Base-by-base conservation (phyloP, 2,329 filamentous ascomycete species). In the Penicillium vulpinum region DNA sequence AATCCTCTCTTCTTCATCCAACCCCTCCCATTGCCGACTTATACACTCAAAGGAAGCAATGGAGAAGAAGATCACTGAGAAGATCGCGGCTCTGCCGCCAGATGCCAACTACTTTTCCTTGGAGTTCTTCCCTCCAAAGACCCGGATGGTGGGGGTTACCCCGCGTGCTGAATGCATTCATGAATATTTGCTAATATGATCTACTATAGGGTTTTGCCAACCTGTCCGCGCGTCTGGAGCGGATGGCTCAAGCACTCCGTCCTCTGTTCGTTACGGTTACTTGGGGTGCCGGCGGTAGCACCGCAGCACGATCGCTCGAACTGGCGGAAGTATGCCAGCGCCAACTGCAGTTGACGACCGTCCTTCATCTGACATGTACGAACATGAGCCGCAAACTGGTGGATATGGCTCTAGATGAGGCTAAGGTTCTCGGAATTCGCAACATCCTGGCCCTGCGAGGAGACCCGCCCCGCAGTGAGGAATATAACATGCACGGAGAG, bases 91-190 rank as follows among this genome's bases (percentile, higher is more conserved):
- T 60, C 80, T 99, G 79, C 90, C 91, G 75, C 84, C 88, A 62
- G 86, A 90, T 75, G 85, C 85, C 63, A 87, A 85, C 73, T 97
- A 94, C 81, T 96, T 96, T 78, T 97, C 94, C 46, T 88, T 97
- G 77, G 94, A 99, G 79, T 99, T 99, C 85, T 99, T 99, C 80
- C 94, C 94, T 65, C 94, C 94, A 62, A 99, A 97, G 81, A 99
- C 94, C 45, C 83, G 88, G 60, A 96, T 96, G 87, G 84, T 85
- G 70, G 67, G 67, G 76, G 68, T 69, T 64, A 64, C 67, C 63
- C 64, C 68, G 68, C 71, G 66, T 50, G 52, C 47, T 57, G 28
- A 51, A 53, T 40, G 31, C 39, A 60, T 26, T n/a, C 43, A 49
- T 45, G 28, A 11, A 47, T 35, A 41, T 58, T 55, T 51, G 58